Base-by-base conservation (phyloP, 192 early-diverging fungal species). In the Chytriomyces sp. region DNA sequence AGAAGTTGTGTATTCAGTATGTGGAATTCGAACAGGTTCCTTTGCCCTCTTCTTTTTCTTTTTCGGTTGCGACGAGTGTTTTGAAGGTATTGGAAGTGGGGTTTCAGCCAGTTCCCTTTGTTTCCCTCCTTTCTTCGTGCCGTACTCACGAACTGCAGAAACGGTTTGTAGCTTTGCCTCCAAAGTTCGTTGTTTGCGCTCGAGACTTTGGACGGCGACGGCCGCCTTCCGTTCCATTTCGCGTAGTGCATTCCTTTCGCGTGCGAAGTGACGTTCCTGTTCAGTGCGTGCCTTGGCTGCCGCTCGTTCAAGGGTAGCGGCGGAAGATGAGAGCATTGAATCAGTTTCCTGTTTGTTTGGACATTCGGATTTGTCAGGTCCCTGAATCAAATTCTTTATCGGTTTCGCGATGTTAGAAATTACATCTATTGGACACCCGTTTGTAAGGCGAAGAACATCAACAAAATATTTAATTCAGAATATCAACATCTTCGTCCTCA, bases 401-500 rank as follows among this genome's bases (percentile, higher is more conserved):
- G n/a, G n/a, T n/a, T n/a, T n/a, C n/a, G n/a, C n/a, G n/a, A n/a
- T n/a, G n/a, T n/a, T n/a, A n/a, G n/a, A n/a, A n/a, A n/a, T n/a
- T n/a, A n/a, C n/a, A n/a, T n/a, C n/a, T n/a, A n/a, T n/a, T n/a
- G n/a, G 44, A 22, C 22, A 49, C 22, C 44, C 44, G 22, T 49
- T 49, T 49, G 44, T 22, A 22, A 49, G 17, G 22, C 44, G 22
- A 22, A 49, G 14, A 49, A 1, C 14, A 22, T 49, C 14, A n/a
- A 22, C 44, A 49, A n/a, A n/a, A n/a, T 22, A 22, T 49, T 61
- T 30, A 64, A 30, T 64, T 64, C n/a, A 64, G 31, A 44, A 64
- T 64, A 44, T 64, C 62, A 64, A 64, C 34, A 44, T 64, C 62
- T 44, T 64, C 62, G 31, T 64, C 62, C 39, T 64, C 62, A 30